A percentile compares a stretch with the other conserved stretches of the same genome.
Evolutionary conservation across 2,329 filamentous ascomycete genomes (phyloP).

Genomic region (Neocucurbitaria cava): DNA sequence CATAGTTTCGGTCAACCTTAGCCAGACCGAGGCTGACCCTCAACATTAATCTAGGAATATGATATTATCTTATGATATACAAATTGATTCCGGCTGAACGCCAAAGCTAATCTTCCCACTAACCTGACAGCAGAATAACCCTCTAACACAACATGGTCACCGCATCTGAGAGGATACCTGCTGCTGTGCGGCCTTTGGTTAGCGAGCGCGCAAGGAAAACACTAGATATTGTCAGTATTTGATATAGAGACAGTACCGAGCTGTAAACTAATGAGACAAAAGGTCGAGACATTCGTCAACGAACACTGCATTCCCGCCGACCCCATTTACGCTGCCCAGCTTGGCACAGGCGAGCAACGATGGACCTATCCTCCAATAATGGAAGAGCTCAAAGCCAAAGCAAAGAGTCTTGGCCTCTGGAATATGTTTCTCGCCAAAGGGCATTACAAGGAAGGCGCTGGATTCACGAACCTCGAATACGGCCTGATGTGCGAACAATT

Average conservation of each 20-base stretch:
- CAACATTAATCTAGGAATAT: not conserved
- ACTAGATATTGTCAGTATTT: constrained; percentile 68
- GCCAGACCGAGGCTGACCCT: not conserved
- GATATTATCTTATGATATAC: not conserved
- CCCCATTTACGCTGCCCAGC: constrained; percentile 76
- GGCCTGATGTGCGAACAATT: constrained; percentile 96
- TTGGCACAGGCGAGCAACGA: constrained; percentile 68
- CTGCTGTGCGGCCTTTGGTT: constrained; percentile 66
- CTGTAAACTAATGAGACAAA: constrained; percentile 5
- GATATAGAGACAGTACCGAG: not conserved
- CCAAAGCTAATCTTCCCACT: not conserved
- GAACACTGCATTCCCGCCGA: constrained; percentile 82
- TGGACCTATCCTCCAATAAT: constrained; percentile 84
- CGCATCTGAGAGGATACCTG: constrained; percentile 63
- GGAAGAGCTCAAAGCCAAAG: constrained; percentile 85
- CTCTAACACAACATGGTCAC: constrained; percentile 20
- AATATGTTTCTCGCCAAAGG: constrained; percentile 95
- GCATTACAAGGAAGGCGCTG: constrained; percentile 91
- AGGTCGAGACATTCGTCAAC: constrained; percentile 91
- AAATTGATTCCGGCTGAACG: not conserved
- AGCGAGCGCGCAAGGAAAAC: constrained; percentile 83
- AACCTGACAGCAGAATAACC: not conserved
- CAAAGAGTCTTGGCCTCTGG: constrained; percentile 83
- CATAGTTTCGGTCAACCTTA: constrained; percentile 2
- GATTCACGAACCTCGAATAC: constrained; percentile 92